Base-by-base conservation (phyloP, 1,284 basidiomycete species). In the Vanrija sp. region DNA sequence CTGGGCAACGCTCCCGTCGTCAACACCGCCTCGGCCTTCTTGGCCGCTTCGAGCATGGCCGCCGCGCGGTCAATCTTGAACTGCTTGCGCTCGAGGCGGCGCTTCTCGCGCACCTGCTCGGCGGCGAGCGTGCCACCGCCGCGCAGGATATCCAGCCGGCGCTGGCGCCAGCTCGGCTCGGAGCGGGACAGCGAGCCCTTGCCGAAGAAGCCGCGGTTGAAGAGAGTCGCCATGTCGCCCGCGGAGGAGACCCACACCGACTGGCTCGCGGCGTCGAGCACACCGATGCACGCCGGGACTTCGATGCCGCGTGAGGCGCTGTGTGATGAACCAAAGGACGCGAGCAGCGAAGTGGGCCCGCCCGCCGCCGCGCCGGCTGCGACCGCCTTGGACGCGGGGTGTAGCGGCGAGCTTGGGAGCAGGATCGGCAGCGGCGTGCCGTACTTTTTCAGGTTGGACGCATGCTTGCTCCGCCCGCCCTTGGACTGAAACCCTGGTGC, bases 131-230 rank as follows among this genome's bases (percentile, higher is more conserved):
- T 70, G 62, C 72, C 54, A 51, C 75, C 66, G 52, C 74, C 62
- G 55, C 68, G 68, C 75, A 79, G 74, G n/a, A 84, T 80, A 68
- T 88, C 89, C 40, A 87, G 78, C 64, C 88, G 85, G 57, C 89
- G 80, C 34, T 83, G 83, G 61, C 86, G 79, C 96, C 95, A 99
- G 47, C 86, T 92, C 1, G 95, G 95, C 74, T 98, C 96, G 73
- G 91, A 95, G 52, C 96, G 78, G 38, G 89, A 93, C 47, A 98
- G 78, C 67, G 88, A 88, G 1, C 96, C 96, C 74, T 98, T 98
- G 19, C 96, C 95, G 73, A 98, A 98, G 79, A 98, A 98, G 0
- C 96, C 95, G 55, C 88, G 80, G 44, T 84, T 80, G 89, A 96
- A 99, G 25, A 98, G 80, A 1, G 86, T 76, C 62, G 80, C 79